Conservation (phyloP, 179 eudicot species). For the Gypsophila paniculata region DNA sequence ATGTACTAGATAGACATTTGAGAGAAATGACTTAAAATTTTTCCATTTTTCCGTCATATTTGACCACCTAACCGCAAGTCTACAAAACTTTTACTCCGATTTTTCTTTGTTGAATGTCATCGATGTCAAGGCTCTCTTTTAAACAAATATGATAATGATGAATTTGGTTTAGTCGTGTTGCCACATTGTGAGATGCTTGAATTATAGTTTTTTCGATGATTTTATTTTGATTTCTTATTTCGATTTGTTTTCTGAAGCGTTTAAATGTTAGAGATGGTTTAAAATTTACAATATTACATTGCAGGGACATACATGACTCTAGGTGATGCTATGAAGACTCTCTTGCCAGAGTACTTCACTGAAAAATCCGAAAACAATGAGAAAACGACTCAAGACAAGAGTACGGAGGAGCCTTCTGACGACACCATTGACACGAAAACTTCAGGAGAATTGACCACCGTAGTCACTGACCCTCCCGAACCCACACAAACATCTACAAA, state of each 20-base stretch:
- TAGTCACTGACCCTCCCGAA: slow-evolving; percentile 19
- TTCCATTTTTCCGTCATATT: not conserved
- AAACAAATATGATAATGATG: not conserved
- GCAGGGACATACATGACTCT: slow-evolving; percentile 72
- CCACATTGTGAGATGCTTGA: not conserved
- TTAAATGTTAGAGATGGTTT: not conserved
- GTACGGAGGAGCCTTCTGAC: slow-evolving; percentile 31
- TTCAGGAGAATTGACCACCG: slow-evolving; percentile 33
- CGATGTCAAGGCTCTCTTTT: not conserved
- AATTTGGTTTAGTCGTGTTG: not conserved
- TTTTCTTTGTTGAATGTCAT: not conserved
- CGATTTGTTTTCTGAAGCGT: not conserved
- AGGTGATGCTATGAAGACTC: slow-evolving; percentile 62
- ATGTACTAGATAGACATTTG: not conserved
- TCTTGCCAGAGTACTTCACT: slow-evolving; percentile 62
- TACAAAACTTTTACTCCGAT: too few relatives aligned
- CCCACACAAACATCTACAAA: slow-evolving; percentile 23
- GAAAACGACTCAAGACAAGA: slow-evolving; percentile 25
- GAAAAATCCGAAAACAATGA: slow-evolving; percentile 25
- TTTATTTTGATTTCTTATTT: not conserved
- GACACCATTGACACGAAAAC: slow-evolving; percentile 29
- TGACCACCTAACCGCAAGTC: not conserved
- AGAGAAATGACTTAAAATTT: not conserved
- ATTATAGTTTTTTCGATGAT: not conserved
- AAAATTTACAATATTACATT: not conserved